These are phyloP conservation scores for Luffa aegyptiaca DNA, from an alignment of 306 rosid genomes.

Conservation along the genomic window DNA sequence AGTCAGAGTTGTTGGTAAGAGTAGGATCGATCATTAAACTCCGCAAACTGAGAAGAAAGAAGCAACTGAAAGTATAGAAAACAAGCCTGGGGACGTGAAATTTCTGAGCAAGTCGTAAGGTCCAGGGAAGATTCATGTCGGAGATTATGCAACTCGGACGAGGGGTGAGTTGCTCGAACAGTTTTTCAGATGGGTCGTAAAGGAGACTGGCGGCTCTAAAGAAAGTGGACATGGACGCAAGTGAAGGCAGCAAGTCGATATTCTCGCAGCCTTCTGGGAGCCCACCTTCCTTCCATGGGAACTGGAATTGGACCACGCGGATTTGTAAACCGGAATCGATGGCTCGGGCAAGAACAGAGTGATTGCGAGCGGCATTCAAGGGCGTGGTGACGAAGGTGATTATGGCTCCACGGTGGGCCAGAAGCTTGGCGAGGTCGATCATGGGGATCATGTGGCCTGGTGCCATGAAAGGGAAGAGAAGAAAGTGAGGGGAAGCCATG, in stretches of 20 bases:
- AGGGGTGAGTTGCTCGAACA: slow-evolving; percentile 25
- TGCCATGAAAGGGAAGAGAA: slow-evolving; percentile 26
- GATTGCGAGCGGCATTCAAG: slow-evolving; percentile 17
- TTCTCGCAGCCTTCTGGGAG: not conserved
- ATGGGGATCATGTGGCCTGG: slow-evolving; percentile 39
- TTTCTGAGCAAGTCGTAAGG: not conserved
- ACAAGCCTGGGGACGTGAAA: slow-evolving; percentile 11
- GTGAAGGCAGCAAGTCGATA: not conserved
- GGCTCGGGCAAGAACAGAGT: slow-evolving; percentile 3
- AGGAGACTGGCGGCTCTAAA: not conserved
- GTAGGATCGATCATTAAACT: not conserved
- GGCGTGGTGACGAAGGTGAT: slow-evolving; percentile 25
- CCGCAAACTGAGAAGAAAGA: not conserved
- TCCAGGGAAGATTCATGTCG: slow-evolving; percentile 32
- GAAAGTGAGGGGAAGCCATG: slow-evolving; percentile 13
- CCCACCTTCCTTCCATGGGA: not conserved
- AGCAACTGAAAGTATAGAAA: not conserved
- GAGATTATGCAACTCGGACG: slow-evolving; percentile 52
- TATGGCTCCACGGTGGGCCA: slow-evolving; percentile 17
- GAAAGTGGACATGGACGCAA: not conserved
- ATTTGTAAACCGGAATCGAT: not conserved
- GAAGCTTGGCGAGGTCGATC: slow-evolving; percentile 21
- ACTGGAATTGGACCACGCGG: not conserved
- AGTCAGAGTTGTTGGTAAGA: not conserved
- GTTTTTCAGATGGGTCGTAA: slow-evolving; percentile 21